Evolutionary conservation across 768 basidiomycete species (phyloP).

Genomic region (Pleurotus platypus): DNA sequence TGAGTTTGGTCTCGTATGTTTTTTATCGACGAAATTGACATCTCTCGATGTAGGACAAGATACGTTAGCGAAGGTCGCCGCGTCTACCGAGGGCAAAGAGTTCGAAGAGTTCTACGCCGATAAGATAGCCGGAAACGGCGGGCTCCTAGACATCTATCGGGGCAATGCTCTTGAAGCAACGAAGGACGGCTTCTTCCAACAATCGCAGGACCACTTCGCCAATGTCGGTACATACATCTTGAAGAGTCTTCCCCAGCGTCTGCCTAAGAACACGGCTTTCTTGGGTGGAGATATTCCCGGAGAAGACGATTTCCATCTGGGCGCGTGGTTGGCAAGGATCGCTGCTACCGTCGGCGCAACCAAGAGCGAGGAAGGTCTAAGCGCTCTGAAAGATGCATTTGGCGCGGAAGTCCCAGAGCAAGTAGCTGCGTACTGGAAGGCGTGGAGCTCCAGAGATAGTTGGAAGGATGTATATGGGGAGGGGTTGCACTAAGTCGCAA

Average conservation of each 20-base stretch:
- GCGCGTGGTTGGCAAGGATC: slow-evolving; percentile 49
- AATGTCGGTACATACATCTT: slow-evolving; percentile 31
- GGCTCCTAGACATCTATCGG: slow-evolving; percentile 36
- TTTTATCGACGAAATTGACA: not conserved
- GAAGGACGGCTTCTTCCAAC: slow-evolving; percentile 35
- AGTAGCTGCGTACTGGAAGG: slow-evolving; percentile 36
- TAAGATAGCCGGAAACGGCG: slow-evolving; percentile 37
- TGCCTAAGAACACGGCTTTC: slow-evolving; percentile 41
- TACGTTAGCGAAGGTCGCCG: slow-evolving; percentile 32
- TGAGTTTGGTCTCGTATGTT: slow-evolving; percentile 21
- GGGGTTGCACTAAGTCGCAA: slow-evolving; percentile 35
- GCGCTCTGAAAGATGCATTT: slow-evolving; percentile 35
- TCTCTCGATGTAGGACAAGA: slow-evolving; percentile 36
- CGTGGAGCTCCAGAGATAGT: slow-evolving; percentile 42
- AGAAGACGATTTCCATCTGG: slow-evolving; percentile 55
- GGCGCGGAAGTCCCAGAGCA: slow-evolving; percentile 31
- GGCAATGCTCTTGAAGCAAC: slow-evolving; percentile 29
- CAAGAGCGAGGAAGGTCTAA: slow-evolving; percentile 30
- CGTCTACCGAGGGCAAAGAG: slow-evolving; percentile 26
- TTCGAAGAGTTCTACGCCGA: slow-evolving; percentile 40
- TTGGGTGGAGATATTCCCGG: slow-evolving; percentile 43
- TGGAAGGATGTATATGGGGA: slow-evolving; percentile 41
- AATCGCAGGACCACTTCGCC: slow-evolving; percentile 34
- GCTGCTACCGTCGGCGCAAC: slow-evolving; percentile 32
- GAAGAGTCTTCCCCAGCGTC: slow-evolving; percentile 32